These are phyloP conservation scores for Parascedosporium putredinis DNA, from an alignment of 2,329 filamentous ascomycete species.

Conservation along the genomic window DNA sequence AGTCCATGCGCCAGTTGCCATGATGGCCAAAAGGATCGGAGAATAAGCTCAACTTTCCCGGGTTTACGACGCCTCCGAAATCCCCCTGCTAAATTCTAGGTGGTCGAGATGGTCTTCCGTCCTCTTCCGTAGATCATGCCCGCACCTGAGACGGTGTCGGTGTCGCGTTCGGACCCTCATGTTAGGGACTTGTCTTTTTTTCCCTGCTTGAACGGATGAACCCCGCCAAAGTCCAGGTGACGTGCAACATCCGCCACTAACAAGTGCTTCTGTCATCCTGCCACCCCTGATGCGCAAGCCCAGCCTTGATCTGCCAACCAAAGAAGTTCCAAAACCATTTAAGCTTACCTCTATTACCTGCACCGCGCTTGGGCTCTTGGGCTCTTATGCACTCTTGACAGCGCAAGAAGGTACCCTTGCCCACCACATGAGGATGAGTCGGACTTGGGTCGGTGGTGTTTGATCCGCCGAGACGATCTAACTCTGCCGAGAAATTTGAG, in stretches of 20 bases:
- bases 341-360: background rate
- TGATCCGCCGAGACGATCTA: conserved; percentile 6
- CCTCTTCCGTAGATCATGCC: background rate
- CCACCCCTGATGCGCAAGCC: background rate
- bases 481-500: background rate
- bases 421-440: no score
- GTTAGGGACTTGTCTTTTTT: no score
- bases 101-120: background rate
- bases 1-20: no score
- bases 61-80: background rate
- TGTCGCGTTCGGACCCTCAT: background rate
- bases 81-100: background rate
- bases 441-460: background rate
- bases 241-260: background rate
- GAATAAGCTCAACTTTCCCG: no score
- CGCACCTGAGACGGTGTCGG: background rate
- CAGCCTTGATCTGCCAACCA: background rate
- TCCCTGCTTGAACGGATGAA: no score
- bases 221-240: background rate
- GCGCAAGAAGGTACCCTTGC: no score
- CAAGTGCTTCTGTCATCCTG: background rate
- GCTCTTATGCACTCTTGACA: no score
- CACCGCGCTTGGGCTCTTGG: no score
- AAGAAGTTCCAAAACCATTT: background rate
- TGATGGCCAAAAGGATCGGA: no score